phyloP scores from a whole-genome alignment of 768 basidiomycete species.

The Boletellus emodensis region DNA sequence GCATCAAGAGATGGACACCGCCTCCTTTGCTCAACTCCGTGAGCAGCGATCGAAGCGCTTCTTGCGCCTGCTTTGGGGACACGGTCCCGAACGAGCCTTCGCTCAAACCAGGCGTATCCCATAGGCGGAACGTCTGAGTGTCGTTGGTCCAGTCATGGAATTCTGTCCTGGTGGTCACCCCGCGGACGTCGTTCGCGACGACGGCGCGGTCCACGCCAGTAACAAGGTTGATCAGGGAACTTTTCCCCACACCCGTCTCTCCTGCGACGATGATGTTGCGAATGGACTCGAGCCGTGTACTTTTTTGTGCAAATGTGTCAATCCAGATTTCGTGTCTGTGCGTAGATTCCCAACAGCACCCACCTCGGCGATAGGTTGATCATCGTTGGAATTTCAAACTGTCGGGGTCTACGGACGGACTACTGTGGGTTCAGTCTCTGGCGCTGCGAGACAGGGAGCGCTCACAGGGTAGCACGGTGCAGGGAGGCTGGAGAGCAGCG shows the following conservation, averaged over 20 bases:
- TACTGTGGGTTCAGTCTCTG: not conserved
- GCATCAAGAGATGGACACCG: constrained; percentile 24
- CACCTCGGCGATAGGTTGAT: constrained; percentile 5
- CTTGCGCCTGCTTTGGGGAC: constrained; percentile 20
- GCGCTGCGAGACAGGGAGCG: not conserved
- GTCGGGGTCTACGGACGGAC: not conserved
- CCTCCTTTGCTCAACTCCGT: constrained; percentile 17
- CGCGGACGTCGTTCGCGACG: constrained; percentile 21
- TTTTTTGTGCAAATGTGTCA: constrained; percentile 6
- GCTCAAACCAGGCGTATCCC: constrained; percentile 32
- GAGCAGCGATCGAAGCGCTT: constrained; percentile 25
- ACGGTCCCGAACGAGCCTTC: constrained; percentile 25
- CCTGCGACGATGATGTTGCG: constrained; percentile 29
- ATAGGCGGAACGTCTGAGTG: constrained; percentile 23
- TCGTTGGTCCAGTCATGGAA: constrained; percentile 15
- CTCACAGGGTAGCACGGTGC: constrained; percentile 4
- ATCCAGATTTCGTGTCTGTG: not conserved
- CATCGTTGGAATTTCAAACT: constrained; percentile 5
- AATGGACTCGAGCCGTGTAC: constrained; percentile 10
- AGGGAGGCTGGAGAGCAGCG: not conserved
- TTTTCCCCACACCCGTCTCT: constrained; percentile 31
- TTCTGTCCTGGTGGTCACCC: constrained; percentile 21
- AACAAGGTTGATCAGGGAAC: constrained; percentile 30
- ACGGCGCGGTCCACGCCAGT: constrained; percentile 19
- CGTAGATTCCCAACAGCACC: not conserved